Percentiles rank a stretch among this genome's conserved stretches.
These are phyloP conservation scores for Pseudonitzschia pungens DNA, from an alignment of 108 stramenopile species.

Conservation along the genomic window DNA sequence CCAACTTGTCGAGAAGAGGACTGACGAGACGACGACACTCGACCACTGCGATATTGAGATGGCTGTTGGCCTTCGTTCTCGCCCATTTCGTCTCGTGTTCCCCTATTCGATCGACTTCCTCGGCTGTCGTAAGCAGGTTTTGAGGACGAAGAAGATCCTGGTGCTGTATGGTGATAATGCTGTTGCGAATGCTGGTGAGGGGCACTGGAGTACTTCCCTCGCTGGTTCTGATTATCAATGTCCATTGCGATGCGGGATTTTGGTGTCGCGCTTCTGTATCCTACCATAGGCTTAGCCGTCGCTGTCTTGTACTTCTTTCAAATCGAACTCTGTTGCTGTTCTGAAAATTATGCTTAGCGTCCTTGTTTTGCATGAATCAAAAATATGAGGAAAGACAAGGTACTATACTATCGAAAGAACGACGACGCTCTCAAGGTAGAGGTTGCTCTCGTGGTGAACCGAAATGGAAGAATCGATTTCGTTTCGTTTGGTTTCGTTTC, in stretches of 20 bases:
- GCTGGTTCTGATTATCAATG: slow-evolving; percentile 36
- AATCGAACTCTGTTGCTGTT: background rate
- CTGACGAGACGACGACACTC: background rate
- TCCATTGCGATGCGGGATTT: slow-evolving; percentile 29
- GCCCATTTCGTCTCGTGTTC: background rate
- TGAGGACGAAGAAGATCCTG: slow-evolving; percentile 10
- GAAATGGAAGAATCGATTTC: too few species aligned
- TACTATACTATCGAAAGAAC: background rate
- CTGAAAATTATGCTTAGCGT: background rate
- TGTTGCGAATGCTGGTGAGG: slow-evolving; percentile 7
- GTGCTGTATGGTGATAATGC: slow-evolving; percentile 18
- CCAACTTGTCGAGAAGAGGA: background rate
- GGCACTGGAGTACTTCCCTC: slow-evolving; percentile 30
- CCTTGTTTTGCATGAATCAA: background rate
- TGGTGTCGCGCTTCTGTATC: background rate
- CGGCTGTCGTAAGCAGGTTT: slow-evolving; percentile 7
- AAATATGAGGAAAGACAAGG: background rate
- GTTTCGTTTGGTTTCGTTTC: too few species aligned
- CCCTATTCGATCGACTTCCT: slow-evolving; percentile 19
- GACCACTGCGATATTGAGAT: background rate
- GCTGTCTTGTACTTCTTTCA: background rate
- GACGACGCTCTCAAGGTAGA: background rate
- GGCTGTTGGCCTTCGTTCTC: background rate
- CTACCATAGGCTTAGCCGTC: background rate
- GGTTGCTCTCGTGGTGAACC: background rate